Evolutionary conservation across 257 asterid genomes (phyloP), one percentile per base, ranked within the genome.

Genomic region (Forsythia viridissima): DNA sequence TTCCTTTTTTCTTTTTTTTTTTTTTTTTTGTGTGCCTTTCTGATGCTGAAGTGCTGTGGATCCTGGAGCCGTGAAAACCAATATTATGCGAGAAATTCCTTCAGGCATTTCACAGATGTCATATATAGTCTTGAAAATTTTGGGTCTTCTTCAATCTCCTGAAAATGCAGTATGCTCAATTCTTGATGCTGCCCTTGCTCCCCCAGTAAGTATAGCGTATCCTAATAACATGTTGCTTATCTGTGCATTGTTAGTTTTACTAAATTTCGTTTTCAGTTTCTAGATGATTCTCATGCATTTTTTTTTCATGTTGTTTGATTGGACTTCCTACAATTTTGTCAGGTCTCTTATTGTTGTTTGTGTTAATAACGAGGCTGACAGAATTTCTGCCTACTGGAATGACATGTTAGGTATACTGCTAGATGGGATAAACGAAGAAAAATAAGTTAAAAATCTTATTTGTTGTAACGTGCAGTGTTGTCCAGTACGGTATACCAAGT

Each of bases 31-130:
- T n/a, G n/a, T 21, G 48, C 59, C 69, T 75, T 77, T 15, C 21
- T 30, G 78, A 68, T 44, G 24, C 30, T 77, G 13, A 84, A 94
- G 99, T 70, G 94, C 92, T 61, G 97, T 78, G 70, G 99, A 93
- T 81, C 99, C 98, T 84, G 98, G 98, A 80, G 88, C 87, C 11
- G 98, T 91, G 86, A 75, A 89, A 82, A 94, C 98, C 61, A 90
- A 90, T 70, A 90, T 94, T 74, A 89, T 94, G 97, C 92, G 96
- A 69, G 99, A 93, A 88, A 43, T 93, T 74, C 99, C 99, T 48
- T 78, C 87, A 15, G 57, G 80, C 34, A 43, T 94, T 75, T 81
- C 92, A 37, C 66, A 61, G 51, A 74, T 85, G 76, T 92, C 99
- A 71, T 86, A 68, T 79, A 1, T 68, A 8, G 75, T 8, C n/a